Base-by-base conservation (phyloP, 2,329 filamentous ascomycete species). In the Cryphonectria nitschkei region DNA sequence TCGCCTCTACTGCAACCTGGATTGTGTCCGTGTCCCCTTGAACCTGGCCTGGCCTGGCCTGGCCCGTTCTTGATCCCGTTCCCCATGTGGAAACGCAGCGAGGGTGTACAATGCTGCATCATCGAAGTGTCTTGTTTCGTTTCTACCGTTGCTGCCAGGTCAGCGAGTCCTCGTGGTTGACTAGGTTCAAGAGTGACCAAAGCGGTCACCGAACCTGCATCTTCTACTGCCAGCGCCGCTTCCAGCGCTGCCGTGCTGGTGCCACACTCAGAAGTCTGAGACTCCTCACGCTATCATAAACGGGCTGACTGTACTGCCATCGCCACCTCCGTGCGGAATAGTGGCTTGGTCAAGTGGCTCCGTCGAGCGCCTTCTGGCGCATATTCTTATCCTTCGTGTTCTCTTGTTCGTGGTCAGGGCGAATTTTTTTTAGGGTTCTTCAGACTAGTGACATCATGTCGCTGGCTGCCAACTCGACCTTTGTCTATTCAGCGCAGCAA, bases 1-100 rank as follows among this genome's bases (percentile, higher is more conserved):
- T 68, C 63, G 58, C 39, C 58, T 69, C 39, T 54, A 9, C 50
- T 67, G 50, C 62, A 54, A 58, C 71, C 65, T 41, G 22, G 29
- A 13, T 39, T 34, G 41, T 32, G 29, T n/a, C 29, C 39, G 32
- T 19, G 39, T 60, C 67, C 56, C 56, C 41, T 39, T 43, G 26
- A 29, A 58, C 69, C 32, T 52, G 39, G 52, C 58, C 54, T 62
- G 56, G 61, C 50, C 46, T 8, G 32, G 13, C 37, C 52, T 32
- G 66, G 14, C 54, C 29, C 32, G 46, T n/a, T 19, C 22, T 50
- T 50, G 46, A 50, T 22, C 58, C 19, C 19, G 22, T 39, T 22
- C n/a, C 6, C 34, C 34, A 39, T 61, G 32, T 37, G 58, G 2
- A 39, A 14, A 13, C 32, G 26, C 32, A 65, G 13, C 8, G n/a